Evolutionary conservation across 331 rosid species (phyloP).

Genomic region (Phaseolus coccineus): DNA sequence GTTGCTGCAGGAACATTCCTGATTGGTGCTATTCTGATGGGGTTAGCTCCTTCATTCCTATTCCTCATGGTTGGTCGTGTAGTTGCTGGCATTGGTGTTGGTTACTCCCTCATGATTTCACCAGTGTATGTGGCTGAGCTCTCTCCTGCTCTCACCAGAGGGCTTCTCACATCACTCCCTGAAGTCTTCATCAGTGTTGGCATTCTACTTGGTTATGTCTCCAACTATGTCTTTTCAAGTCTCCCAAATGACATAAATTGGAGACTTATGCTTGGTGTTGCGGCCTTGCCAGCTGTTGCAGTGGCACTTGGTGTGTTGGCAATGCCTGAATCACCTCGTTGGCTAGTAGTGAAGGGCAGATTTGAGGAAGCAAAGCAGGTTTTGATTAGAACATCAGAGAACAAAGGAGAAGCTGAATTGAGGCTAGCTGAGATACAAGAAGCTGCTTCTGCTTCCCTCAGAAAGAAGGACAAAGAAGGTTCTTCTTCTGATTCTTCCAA

Average conservation of each 20-base stretch:
- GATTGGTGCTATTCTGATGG: constrained; percentile 77
- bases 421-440: constrained; percentile 66
- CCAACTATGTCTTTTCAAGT: constrained; percentile 72
- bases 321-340: constrained; percentile 92
- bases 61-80: constrained; percentile 70
- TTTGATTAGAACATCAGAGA: constrained; percentile 60
- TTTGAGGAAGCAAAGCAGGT: constrained; percentile 62
- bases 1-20: constrained; percentile 74
- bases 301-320: constrained; percentile 67
- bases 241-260: constrained; percentile 63
- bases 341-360: constrained; percentile 75
- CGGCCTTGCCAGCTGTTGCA: constrained; percentile 70
- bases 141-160: constrained; percentile 74
- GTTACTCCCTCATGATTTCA: constrained; percentile 77
- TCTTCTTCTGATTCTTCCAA: neutral
- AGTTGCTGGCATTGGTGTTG: constrained; percentile 87
- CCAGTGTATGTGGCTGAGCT: constrained; percentile 87
- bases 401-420: constrained; percentile 69
- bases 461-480: neutral
- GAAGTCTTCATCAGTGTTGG: constrained; percentile 87
- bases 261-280: constrained; percentile 88
- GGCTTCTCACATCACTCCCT: constrained; percentile 85
- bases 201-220: constrained; percentile 73
- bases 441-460: constrained; percentile 54
- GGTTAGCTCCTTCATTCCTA: constrained; percentile 71